Conservation (phyloP, 257 asterid genomes). For the Nicotiana benthamiana region DNA sequence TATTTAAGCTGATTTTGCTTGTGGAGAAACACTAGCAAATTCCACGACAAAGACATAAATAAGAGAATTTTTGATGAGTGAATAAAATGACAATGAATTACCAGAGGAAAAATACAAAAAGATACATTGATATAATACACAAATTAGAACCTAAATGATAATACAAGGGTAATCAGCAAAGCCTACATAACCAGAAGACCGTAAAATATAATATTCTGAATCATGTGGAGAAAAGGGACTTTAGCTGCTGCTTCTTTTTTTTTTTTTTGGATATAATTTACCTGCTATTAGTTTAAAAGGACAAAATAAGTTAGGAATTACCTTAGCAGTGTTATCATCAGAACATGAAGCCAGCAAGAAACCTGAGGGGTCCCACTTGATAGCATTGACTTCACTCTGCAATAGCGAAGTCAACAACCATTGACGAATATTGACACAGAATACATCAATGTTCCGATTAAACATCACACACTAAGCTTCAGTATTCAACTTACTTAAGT, state of each 20-base stretch:
- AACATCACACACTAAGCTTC: neutral
- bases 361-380: conserved; percentile 99
- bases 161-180: neutral
- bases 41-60: neutral
- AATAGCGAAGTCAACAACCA: neutral
- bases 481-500: neutral
- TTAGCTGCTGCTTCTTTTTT: neutral
- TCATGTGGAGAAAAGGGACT: neutral
- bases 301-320: conserved; percentile 6
- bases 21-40: neutral
- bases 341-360: conserved; percentile 88
- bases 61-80: neutral
- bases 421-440: neutral
- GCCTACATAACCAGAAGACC: neutral
- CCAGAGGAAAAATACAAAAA: neutral
- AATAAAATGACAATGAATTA: neutral
- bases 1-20: neutral
- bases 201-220: neutral
- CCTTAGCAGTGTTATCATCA: conserved; percentile 93
- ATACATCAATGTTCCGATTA: neutral
- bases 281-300: neutral
- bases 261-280: neutral
- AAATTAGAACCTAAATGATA: neutral
- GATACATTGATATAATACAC: neutral
- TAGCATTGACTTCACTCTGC: conserved; percentile 82